Base-by-base conservation (phyloP, 1,284 basidiomycete species). In the Filobasidium uniguttulatum region DNA sequence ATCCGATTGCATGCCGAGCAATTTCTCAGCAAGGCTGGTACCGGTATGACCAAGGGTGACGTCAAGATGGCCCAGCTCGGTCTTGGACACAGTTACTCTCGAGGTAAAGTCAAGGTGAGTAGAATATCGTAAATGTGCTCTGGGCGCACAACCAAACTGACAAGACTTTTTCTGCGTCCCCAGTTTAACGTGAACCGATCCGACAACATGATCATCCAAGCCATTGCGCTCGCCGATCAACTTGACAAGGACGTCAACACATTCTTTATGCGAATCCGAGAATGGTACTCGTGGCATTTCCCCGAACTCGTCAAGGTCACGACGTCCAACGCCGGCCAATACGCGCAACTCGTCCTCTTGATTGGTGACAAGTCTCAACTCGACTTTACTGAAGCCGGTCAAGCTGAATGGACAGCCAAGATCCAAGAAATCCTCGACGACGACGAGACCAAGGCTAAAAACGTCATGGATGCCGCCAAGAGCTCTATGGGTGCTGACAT, bases 261-360 rank as follows among this genome's bases (percentile, higher is more conserved):
- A 23, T 97, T 98, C 68, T 85, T 90, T 23, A 98, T 98, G 93
- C 85, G 93, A 48, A 82, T 96, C 48, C 78, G 93, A 59, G 93
- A 98, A 69, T 98, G 94, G 94, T 98, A 98, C 70, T 93, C 94
- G n/a, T 98, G 94, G 76, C 94, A 98, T 71, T 99, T 96, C 76
- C 93, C 93, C 46, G 94, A 99, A 73, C 83, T 98, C 57, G 80
- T 94, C 72, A 84, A 80, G 62, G 75, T 98, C 61, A 89, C 97
- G 1, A 80, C 90, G 53, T 94, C 98, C 71, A 94, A 94, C 68
- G 82, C 93, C 68, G 48, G 53, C 54, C 82, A 85, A 63, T 99
- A 97, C 68, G 90, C 91, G n/a, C 77, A 77, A 28, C 77, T 83
- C 15, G 86, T 82, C 10, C 80, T 84, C 59, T 82, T 90, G 65